Percentiles rank a stretch among this genome's conserved stretches.
Conservation (phyloP, 2,329 filamentous ascomycete species). For the Aspergillus tanneri region DNA sequence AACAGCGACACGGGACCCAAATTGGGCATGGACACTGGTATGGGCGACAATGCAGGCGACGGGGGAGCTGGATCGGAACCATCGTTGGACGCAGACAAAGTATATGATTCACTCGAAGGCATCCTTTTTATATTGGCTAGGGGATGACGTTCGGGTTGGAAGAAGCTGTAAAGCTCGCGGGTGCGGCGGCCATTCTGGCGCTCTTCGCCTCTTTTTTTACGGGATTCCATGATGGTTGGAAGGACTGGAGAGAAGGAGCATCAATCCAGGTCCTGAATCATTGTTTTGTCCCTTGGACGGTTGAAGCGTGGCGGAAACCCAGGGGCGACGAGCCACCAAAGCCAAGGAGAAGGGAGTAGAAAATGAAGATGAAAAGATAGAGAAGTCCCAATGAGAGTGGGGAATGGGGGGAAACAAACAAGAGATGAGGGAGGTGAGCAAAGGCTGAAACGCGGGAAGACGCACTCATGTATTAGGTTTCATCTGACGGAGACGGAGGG, state of each 20-base stretch:
- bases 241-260: no score
- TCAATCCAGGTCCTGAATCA: no score
- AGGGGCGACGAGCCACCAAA: neutral
- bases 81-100: conserved; percentile 13
- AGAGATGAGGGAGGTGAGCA: neutral
- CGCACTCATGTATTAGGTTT: neutral
- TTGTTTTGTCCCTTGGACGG: no score
- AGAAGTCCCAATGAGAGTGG: neutral
- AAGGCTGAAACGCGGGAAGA: neutral
- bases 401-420: neutral
- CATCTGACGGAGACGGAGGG: neutral
- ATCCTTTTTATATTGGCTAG: neutral
- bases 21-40: conserved; percentile 11
- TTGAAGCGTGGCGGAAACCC: no score
- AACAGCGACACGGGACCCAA: conserved; percentile 15
- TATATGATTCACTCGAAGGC: conserved; percentile 7
- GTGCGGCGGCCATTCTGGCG: conserved; percentile 34
- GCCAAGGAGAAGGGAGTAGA: neutral
- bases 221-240: conserved; percentile 10
- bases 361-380: neutral
- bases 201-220: conserved; percentile 13
- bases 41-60: conserved; percentile 15
- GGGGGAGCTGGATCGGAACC: conserved; percentile 12
- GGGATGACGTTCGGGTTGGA: conserved; percentile 30
- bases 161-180: conserved; percentile 43